Conservation (phyloP, 345 rosid species). For the Boechera divaricarpa region DNA sequence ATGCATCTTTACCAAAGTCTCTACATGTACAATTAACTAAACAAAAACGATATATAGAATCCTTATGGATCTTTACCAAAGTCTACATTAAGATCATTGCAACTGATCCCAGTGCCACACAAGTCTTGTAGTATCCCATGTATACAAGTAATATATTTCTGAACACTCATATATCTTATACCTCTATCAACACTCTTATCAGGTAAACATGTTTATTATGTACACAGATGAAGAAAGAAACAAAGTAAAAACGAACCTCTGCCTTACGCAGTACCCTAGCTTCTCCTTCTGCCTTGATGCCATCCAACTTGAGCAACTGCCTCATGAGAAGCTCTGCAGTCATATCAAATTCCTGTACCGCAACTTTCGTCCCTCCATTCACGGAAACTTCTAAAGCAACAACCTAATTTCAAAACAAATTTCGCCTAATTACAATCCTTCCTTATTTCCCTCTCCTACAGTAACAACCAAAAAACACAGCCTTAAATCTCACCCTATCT, state of each 20-base stretch:
- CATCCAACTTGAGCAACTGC: conserved; percentile 81
- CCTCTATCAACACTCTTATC: background rate
- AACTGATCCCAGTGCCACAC: background rate
- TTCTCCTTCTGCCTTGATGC: conserved; percentile 84
- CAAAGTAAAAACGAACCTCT: conserved; percentile 59
- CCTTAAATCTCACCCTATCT: conserved; percentile 59
- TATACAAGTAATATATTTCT: background rate
- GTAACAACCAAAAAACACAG: background rate
- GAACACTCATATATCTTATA: conserved; percentile 2
- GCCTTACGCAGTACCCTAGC: conserved; percentile 79
- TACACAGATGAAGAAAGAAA: background rate
- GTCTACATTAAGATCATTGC: background rate
- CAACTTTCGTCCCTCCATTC: conserved; percentile 64
- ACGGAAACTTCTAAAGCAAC: conserved; percentile 72
- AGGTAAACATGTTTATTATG: background rate
- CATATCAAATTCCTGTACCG: conserved; percentile 62
- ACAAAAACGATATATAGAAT: background rate
- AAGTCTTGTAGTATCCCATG: background rate
- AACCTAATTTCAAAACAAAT: conserved; percentile 49
- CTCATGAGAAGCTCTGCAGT: conserved; percentile 87
- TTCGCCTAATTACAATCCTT: conserved; percentile 5
- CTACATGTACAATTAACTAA: background rate
- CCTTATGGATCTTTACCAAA: background rate
- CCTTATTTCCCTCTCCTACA: background rate
- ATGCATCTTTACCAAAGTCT: background rate